Evolutionary conservation across 2,329 filamentous ascomycete species (phyloP).

Genomic region (Alternaria ventricosa): DNA sequence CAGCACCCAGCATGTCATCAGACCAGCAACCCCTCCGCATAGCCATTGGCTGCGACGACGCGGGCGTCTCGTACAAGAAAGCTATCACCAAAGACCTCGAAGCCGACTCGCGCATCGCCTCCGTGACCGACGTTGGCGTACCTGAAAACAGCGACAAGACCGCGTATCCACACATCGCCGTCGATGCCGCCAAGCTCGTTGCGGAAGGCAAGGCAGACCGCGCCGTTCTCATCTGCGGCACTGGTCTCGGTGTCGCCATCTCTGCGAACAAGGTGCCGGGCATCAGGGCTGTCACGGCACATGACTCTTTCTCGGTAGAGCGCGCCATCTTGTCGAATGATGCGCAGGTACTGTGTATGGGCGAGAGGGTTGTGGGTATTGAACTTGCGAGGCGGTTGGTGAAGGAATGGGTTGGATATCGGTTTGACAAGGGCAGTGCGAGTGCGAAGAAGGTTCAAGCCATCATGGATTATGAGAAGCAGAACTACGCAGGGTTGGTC

Average conservation of each 20-base stretch:
- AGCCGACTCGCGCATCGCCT: conserved; percentile 68
- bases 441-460: conserved; percentile 64
- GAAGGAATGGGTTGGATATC: conserved; percentile 83
- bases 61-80: conserved; percentile 79
- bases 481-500: conserved; percentile 35
- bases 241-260: conserved; percentile 85
- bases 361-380: conserved; percentile 80
- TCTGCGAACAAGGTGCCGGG: conserved; percentile 87
- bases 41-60: conserved; percentile 71
- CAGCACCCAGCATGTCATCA: conserved; percentile 11
- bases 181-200: conserved; percentile 72
- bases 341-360: conserved; percentile 86
- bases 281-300: conserved; percentile 85
- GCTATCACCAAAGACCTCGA: conserved; percentile 76
- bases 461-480: conserved; percentile 57
- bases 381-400: conserved; percentile 80
- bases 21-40: conserved; percentile 57
- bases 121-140: conserved; percentile 78
- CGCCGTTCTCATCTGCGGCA: conserved; percentile 83
- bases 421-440: conserved; percentile 72
- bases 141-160: conserved; percentile 72
- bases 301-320: conserved; percentile 86
- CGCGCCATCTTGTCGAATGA: conserved; percentile 82
- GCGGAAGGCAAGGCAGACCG: conserved; percentile 72
- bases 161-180: conserved; percentile 80